Conservation (phyloP, 768 basidiomycete species). For the Postia placenta region DNA sequence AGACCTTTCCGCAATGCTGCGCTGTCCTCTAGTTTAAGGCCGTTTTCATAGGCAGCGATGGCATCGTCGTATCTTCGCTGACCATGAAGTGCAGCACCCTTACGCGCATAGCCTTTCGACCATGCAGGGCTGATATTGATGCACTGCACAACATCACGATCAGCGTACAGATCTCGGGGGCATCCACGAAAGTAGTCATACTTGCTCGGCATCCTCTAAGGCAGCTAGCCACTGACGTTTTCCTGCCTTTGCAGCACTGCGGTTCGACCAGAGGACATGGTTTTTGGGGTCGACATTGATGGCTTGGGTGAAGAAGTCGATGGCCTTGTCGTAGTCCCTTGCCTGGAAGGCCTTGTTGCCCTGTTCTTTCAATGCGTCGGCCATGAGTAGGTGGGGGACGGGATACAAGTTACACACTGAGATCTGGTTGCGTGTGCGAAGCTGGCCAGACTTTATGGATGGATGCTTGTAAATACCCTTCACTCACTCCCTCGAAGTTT, state of each 20-base stretch:
- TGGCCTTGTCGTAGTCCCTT: constrained; percentile 87
- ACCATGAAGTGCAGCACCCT: constrained; percentile 92
- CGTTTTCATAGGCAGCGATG: constrained; percentile 75
- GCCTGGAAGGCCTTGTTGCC: constrained; percentile 96
- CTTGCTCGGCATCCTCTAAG: constrained; percentile 87
- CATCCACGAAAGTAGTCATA: constrained; percentile 27
- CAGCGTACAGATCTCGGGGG: no score
- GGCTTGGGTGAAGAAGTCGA: constrained; percentile 76
- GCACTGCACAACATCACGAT: constrained; percentile 43
- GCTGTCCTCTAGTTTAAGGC: constrained; percentile 77
- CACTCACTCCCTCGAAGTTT: not conserved
- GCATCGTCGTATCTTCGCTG: constrained; percentile 74
- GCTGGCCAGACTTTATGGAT: not conserved
- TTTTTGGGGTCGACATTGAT: constrained; percentile 79
- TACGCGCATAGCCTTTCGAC: constrained; percentile 87
- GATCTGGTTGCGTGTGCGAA: not conserved
- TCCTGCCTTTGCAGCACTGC: constrained; percentile 87
- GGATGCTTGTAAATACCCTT: not conserved
- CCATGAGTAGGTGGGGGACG: constrained; percentile 3
- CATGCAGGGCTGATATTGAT: constrained; percentile 74
- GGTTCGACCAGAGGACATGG: constrained; percentile 88
- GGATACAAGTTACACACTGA: not conserved
- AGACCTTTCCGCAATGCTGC: constrained; percentile 81
- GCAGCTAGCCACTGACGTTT: constrained; percentile 74
- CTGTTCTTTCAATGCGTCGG: constrained; percentile 70